A percentile compares a stretch with the other conserved stretches of the same genome.
Conservation (phyloP, 2,329 filamentous ascomycete species). For the Polytolypa hystricis region DNA sequence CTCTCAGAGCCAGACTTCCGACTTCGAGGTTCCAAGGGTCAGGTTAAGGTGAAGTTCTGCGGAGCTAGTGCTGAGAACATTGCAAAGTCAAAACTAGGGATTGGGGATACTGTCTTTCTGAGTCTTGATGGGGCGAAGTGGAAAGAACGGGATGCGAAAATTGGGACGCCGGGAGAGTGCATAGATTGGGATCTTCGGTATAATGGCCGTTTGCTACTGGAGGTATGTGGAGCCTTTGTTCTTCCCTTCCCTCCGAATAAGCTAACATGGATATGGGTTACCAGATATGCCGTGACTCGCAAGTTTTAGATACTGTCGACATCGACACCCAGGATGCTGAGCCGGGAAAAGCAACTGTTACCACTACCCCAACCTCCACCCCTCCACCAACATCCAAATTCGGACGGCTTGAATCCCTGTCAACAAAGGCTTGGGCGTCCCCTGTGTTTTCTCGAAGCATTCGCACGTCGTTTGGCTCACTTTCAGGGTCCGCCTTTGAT, state of each 20-base stretch:
- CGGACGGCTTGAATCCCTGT: conserved; percentile 4
- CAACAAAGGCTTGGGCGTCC: conserved; percentile 54
- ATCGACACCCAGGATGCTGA: conserved; percentile 23
- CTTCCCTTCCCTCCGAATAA: background rate
- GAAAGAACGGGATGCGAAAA: conserved; percentile 41
- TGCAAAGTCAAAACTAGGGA: conserved; percentile 56
- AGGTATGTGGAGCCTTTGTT: conserved; percentile 19
- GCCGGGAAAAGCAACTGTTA: conserved; percentile 37
- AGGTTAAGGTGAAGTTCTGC: conserved; percentile 67
- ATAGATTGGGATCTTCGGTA: conserved; percentile 49
- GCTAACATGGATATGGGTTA: background rate
- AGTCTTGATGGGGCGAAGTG: conserved; percentile 59
- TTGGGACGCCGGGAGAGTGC: conserved; percentile 44
- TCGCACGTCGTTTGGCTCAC: conserved; percentile 56
- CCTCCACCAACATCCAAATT: conserved; percentile 14
- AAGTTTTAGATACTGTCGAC: conserved; percentile 4
- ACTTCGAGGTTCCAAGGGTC: conserved; percentile 62
- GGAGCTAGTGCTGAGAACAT: conserved; percentile 60
- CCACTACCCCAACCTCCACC: conserved; percentile 17
- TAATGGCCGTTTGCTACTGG: conserved; percentile 22
- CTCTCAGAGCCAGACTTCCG: conserved; percentile 78
- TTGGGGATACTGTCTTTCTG: conserved; percentile 65
- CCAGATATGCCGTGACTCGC: conserved; percentile 31
- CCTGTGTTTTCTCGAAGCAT: conserved; percentile 69
- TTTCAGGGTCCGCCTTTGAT: conserved; percentile 54